These are phyloP conservation scores for Akanthomyces uredinophilus DNA, from an alignment of 2,329 filamentous ascomycete species.

Conservation along the genomic window DNA sequence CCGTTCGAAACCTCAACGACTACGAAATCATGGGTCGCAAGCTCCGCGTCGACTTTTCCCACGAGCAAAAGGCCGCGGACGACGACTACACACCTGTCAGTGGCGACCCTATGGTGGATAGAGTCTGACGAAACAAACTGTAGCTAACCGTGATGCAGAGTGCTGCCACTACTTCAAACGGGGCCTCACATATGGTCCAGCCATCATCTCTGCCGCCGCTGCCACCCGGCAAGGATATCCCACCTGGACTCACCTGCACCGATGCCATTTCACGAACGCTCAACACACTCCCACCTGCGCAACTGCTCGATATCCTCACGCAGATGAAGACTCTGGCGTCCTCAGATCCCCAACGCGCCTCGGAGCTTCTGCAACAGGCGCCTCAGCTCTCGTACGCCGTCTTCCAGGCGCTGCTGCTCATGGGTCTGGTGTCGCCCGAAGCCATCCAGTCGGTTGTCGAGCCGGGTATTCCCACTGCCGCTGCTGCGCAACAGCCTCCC, in stretches of 20 bases:
- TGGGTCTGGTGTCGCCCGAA: conserved; percentile 84
- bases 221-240: conserved; percentile 78
- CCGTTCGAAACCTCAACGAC: conserved; percentile 92
- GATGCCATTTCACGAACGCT: conserved; percentile 92
- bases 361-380: conserved; percentile 78
- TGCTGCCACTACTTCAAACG: conserved; percentile 24
- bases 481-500: conserved; percentile 32
- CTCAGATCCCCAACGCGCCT: conserved; percentile 75
- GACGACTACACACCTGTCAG: conserved; percentile 42
- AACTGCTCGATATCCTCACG: conserved; percentile 86
- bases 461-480: conserved; percentile 41
- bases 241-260: conserved; percentile 73
- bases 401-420: conserved; percentile 87
- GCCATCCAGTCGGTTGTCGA: conserved; percentile 79
- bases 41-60: conserved; percentile 91
- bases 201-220: conserved; percentile 66
- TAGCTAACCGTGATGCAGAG: conserved; percentile 3
- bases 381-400: conserved; percentile 92
- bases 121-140: too few relatives aligned
- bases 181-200: conserved; percentile 30
- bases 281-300: conserved; percentile 75
- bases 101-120: background rate
- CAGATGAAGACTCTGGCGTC: conserved; percentile 92
- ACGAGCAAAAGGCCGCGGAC: conserved; percentile 74
- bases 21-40: conserved; percentile 93